Base-by-base conservation (phyloP, 1,284 basidiomycete species). In the Vanrija sp. region DNA sequence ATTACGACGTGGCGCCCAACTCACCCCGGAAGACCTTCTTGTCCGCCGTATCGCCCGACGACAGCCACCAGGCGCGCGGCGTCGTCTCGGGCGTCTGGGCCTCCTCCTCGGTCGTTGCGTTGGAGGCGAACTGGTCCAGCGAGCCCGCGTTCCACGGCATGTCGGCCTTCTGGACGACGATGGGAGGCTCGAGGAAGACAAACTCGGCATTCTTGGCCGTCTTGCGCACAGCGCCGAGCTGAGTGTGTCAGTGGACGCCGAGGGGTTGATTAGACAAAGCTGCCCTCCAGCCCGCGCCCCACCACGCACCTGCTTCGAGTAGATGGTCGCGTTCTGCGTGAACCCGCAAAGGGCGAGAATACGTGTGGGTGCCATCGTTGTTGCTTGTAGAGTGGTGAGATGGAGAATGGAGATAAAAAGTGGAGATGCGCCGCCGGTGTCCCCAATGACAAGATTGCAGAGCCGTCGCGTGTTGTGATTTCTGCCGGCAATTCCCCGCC, bases 1-100 rank as follows among this genome's bases (percentile, higher is more conserved):
- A n/a, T 39, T n/a, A 5, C 23, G 21, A 38, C 15, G 18, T 23
- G 25, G 10, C 16, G 6, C 18, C 21, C 10, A 38, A 68, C 75
- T 65, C 65, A 77, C 73, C 64, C 49, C 60, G 65, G 51, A 69
- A 74, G 1, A 61, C 65, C 65, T 29, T 81, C 79, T 52, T 78
- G 73, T 84, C 83, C 3, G 76, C 67, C 34, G 81, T 80, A 5
- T 75, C 73, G 15, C 34, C 34, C 4, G 34, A 34, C 12, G 47
- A 26, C 55, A 79, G 83, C 85, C 85, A 93, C 92, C 92, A 94
- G 1, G 82, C 90, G 58, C 91, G 81, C 10, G 89, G 86, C 1
- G 81, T 83, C 34, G 86, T 79, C 29, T 85, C 80, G 3, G 85
- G 84, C 1, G 76, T 74, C 46, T 72, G 72, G 64, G 87, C 83